Evolutionary conservation across 495 filamentous ascomycete genomes (phyloP), one percentile per base, ranked within the genome.

Genomic region (Mycothermus thermophilus): DNA sequence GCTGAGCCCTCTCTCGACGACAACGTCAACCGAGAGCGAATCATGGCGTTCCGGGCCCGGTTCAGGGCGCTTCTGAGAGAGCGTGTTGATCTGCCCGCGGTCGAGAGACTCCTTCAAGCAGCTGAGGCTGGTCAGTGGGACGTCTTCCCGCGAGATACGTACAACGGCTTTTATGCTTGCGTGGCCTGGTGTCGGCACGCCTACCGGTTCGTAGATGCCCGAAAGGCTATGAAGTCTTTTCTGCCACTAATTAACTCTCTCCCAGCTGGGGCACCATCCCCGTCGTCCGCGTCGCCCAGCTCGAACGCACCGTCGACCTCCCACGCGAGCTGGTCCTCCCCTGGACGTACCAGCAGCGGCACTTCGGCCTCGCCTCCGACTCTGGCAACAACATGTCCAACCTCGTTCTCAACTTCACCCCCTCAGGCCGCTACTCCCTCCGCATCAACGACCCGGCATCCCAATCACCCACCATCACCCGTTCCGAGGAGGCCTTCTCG

Each of bases 191-290:
- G 41, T 22, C 42, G 61, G 2, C 61, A 64, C 40, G 59, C 54
- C 1, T 64, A 56, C 35, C 44, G 59, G 47, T 47, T 30, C 9
- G 40, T 14, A 4, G 5, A 2, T 15, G 11, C 19, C 16, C 9
- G 6, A 12, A n/a, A n/a, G n/a, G n/a, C n/a, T n/a, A n/a, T n/a
- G n/a, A n/a, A n/a, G n/a, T n/a, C n/a, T n/a, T 27, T 30, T 14
- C n/a, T 19, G 1, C 29, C 30, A 26, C 30, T 26, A 23, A 30
- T 28, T 10, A 9, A 9, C 17, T 21, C 6, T 12, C 16, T 8
- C 14, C 8, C 15, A 60, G 59, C 28, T 67, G 63, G 63, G 63
- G 38, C n/a, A 58, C 47, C 11, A 55, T 64, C n/a, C 15, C 63
- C 3, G 54, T 61, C 1, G 59, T 65, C 9, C 49, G 47, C 6